Evolutionary conservation across 2,329 filamentous ascomycete species (phyloP), one percentile per base, ranked within the genome.

Genomic region (Albifimbria verrucaria): DNA sequence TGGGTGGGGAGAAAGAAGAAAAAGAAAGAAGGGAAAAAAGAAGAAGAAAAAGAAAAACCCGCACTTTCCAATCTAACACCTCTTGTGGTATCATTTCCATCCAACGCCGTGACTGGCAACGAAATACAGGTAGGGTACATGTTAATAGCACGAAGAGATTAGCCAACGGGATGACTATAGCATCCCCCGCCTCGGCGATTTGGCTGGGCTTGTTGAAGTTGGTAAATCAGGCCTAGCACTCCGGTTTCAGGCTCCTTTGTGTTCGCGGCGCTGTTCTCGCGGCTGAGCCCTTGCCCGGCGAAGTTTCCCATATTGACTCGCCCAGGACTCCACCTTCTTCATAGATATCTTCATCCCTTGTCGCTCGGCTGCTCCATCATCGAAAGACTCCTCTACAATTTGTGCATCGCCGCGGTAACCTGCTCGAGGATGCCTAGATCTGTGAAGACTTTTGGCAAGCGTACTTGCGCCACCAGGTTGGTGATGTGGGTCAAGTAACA

Each of bases 401-500:
- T 73, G 77, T 47, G 65, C 72, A 57, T 74, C 82, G 28, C 67
- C 74, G 48, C 73, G 77, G 59, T 77, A 77, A 50, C 65, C 73
- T 63, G 74, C 70, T 53, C 72, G 72, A 60, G 75, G 61, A 57
- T 72, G 69, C 21, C 78, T 77, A 15, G 70, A 68, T 49, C 75
- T 70, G 54, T 81, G 73, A n/a, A 73, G 63, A 49, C 77, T 81
- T 39, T 77, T 74, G 18, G 63, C 70, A 2, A 72, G 72, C 32
- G 75, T 66, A 5, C 73, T 72, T 10, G 78, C 75, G 2, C 74
- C 72, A 1, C 77, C 74, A 6, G 88, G 88, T 55, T 92, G 88
- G 56, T 92, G 86, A 63, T 89, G 88, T 2, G 88, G 85, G 68
- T 92, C 89, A 2, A 92, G 75, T 2, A 92, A 76, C 58, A 89